These are phyloP conservation scores for Xylaria sp. DNA, from an alignment of 2,329 filamentous ascomycete species.

Conservation along the genomic window DNA sequence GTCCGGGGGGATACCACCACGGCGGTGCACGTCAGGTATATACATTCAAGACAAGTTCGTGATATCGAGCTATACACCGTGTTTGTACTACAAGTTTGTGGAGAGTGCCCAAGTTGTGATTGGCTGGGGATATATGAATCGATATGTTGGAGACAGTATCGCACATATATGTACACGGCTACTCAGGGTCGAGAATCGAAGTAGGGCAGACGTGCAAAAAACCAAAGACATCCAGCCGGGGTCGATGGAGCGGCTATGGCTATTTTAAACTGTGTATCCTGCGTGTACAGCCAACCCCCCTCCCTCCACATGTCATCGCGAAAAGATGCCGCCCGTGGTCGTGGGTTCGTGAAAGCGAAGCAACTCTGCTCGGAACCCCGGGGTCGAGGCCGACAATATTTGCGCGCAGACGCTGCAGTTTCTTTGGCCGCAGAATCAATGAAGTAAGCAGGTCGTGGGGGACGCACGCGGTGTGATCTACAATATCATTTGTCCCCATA, in stretches of 20 bases:
- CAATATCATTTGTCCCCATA: conserved; percentile 31
- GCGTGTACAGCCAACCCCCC: conserved; percentile 7
- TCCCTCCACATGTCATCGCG: conserved; percentile 21
- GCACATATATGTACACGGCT: conserved; percentile 9
- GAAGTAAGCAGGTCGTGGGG: conserved; percentile 30
- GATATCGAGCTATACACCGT: conserved; percentile 5
- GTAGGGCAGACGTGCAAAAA: conserved; percentile 3
- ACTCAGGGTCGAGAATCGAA: conserved; percentile 6
- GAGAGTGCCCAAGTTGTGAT: conserved; percentile 13
- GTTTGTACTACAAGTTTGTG: conserved; percentile 12
- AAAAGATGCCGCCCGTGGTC: conserved; percentile 23
- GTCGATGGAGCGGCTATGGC: conserved; percentile 13
- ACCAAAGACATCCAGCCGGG: conserved; percentile 13
- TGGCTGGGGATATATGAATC: conserved; percentile 12
- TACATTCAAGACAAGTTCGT: conserved; percentile 35
- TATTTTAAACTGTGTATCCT: conserved; percentile 27
- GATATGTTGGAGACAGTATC: conserved; percentile 16
- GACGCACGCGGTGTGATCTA: conserved; percentile 33
- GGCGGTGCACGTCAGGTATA: conserved; percentile 30
- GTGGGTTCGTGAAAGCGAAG: conserved; percentile 15
- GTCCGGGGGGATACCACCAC: conserved; percentile 15
- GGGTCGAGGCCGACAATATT: conserved; percentile 6
- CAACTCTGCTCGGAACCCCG: conserved; percentile 14
- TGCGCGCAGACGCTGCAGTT: conserved; percentile 13
- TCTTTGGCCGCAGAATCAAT: conserved; percentile 14